phyloP scores from a whole-genome alignment of 495 filamentous ascomycete species.

The Aspergillus kassunensis region DNA sequence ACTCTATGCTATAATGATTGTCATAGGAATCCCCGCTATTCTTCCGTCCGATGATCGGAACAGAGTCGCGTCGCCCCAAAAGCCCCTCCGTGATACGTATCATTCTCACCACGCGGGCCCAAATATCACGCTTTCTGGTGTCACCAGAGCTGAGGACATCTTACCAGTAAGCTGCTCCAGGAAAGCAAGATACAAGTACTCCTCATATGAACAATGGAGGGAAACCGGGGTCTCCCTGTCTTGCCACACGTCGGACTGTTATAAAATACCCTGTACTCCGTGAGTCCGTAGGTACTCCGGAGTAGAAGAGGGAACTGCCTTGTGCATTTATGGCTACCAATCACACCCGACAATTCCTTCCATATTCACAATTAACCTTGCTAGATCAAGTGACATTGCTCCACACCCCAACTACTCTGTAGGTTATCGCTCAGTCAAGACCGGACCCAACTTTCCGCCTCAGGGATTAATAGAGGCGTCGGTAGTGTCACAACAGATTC shows the following conservation, averaged over 20 bases:
- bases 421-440: too few relatives aligned
- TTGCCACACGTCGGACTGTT: too few relatives aligned
- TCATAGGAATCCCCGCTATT: background rate
- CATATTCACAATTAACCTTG: background rate
- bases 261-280: too few relatives aligned
- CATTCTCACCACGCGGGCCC: background rate
- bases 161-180: background rate
- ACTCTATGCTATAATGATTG: background rate
- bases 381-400: too few relatives aligned
- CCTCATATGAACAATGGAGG: too few relatives aligned
- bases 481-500: too few relatives aligned
- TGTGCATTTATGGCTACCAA: background rate
- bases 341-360: background rate
- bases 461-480: too few relatives aligned
- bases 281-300: too few relatives aligned
- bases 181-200: too few relatives aligned
- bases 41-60: slow-evolving; percentile 6
- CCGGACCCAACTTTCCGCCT: too few relatives aligned
- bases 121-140: background rate
- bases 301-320: background rate
- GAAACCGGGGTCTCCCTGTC: too few relatives aligned
- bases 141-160: background rate
- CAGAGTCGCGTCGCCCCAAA: background rate
- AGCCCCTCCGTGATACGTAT: background rate
- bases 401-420: too few relatives aligned